A percentile compares a stretch with the other conserved stretches of the same genome.
These are phyloP conservation scores for Dacryopinax spathularia DNA, from an alignment of 768 basidiomycete genomes.

Conservation along the genomic window DNA sequence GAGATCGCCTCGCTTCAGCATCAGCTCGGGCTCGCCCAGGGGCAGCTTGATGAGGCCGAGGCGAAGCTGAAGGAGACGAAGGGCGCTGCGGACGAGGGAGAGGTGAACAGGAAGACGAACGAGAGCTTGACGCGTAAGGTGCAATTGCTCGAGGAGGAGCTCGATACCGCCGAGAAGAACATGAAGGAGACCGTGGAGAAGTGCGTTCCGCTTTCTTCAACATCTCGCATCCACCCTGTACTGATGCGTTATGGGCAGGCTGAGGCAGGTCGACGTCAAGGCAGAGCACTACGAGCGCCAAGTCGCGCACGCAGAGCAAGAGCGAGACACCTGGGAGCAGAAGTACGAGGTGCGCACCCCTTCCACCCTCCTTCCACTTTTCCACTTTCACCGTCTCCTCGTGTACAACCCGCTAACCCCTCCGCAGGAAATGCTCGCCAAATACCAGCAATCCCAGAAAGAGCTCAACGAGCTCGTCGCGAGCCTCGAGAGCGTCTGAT, in stretches of 20 bases:
- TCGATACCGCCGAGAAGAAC: constrained; percentile 91
- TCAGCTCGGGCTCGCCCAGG: constrained; percentile 49
- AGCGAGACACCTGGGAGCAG: constrained; percentile 86
- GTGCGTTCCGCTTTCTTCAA: constrained; percentile 37
- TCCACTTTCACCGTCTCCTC: background rate
- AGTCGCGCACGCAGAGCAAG: constrained; percentile 70
- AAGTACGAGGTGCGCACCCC: constrained; percentile 66
- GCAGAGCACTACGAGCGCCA: constrained; percentile 97
- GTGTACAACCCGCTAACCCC: background rate
- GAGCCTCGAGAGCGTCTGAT: constrained; percentile 58
- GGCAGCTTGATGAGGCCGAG: constrained; percentile 59
- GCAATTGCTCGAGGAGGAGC: constrained; percentile 83
- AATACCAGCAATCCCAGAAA: constrained; percentile 56
- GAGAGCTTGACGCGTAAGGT: constrained; percentile 73
- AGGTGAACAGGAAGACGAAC: constrained; percentile 51
- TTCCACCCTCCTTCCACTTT: background rate
- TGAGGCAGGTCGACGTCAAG: constrained; percentile 94
- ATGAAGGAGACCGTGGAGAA: constrained; percentile 93
- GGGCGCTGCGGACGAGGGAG: constrained; percentile 47
- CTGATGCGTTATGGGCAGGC: constrained; percentile 31
- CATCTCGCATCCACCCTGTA: background rate
- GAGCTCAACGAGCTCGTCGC: constrained; percentile 74
- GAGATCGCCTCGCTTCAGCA: constrained; percentile 66
- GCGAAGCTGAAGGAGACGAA: constrained; percentile 50
- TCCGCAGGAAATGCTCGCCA: constrained; percentile 50